These are phyloP conservation scores for Actinomortierella wolfii DNA, from an alignment of 371 early-diverging fungal species.

Conservation along the genomic window DNA sequence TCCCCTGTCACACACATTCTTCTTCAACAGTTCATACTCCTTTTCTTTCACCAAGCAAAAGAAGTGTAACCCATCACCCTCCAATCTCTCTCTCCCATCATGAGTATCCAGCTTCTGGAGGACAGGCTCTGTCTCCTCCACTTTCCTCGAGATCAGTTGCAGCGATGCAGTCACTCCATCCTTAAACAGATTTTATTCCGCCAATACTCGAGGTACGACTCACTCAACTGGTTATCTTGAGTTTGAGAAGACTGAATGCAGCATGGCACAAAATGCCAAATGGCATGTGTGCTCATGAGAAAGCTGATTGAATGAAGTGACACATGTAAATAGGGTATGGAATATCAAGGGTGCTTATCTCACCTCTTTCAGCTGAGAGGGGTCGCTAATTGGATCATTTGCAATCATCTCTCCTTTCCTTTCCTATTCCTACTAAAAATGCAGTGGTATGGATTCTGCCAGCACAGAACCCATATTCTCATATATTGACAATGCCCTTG, in stretches of 20 bases:
- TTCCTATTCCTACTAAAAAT: neutral
- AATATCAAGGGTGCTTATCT: no score
- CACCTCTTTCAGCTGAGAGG: neutral
- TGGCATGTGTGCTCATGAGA: neutral
- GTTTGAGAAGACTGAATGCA: neutral
- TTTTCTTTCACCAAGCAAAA: neutral
- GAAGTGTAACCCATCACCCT: no score
- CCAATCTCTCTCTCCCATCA: neutral
- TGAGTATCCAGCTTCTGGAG: conserved; percentile 28
- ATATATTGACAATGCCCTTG: conserved; percentile 40
- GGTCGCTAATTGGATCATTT: neutral
- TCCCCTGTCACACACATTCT: neutral
- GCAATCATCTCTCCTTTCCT: neutral
- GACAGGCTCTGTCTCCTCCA: conserved; percentile 34
- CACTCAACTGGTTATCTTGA: neutral
- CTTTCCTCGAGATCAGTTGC: conserved; percentile 25
- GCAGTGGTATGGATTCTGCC: conserved; percentile 9
- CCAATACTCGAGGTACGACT: conserved; percentile 20
- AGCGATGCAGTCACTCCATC: conserved; percentile 29
- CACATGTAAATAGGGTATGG: no score
- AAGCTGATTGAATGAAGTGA: neutral
- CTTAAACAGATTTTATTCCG: conserved; percentile 43
- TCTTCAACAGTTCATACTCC: neutral
- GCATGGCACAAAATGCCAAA: neutral
- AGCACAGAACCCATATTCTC: conserved; percentile 29